These are phyloP conservation scores for Trichosporon inkin DNA, from an alignment of 1,284 basidiomycete genomes.

Conservation along the genomic window DNA sequence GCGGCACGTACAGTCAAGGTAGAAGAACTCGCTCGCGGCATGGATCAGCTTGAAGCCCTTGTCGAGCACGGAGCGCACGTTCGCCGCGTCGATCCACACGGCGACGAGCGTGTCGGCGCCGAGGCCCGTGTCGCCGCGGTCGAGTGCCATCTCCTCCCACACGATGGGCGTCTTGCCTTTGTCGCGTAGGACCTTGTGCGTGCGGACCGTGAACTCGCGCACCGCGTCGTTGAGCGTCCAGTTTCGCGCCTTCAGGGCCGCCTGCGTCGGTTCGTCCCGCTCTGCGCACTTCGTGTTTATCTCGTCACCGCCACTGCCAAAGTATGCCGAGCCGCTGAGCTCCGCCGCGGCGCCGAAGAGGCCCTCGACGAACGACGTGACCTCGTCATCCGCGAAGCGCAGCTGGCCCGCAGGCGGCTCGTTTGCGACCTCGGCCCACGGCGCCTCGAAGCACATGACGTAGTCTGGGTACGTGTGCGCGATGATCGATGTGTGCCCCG, in stretches of 20 bases:
- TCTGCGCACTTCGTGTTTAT: conserved; percentile 66
- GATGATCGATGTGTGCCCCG: conserved; percentile 63
- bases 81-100: conserved; percentile 64
- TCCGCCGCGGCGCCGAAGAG: conserved; percentile 50
- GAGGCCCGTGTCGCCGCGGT: conserved; percentile 59
- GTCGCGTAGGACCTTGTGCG: conserved; percentile 54
- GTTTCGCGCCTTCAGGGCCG: conserved; percentile 54
- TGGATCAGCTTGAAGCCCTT: conserved; percentile 64
- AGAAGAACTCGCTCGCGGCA: conserved; percentile 68
- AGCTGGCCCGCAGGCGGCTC: conserved; percentile 80
- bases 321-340: conserved; percentile 52
- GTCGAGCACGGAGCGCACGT: conserved; percentile 59
- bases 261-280: conserved; percentile 60
- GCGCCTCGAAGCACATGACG: conserved; percentile 65
- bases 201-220: conserved; percentile 58
- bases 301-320: conserved; percentile 81
- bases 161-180: conserved; percentile 61
- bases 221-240: conserved; percentile 63
- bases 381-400: conserved; percentile 58
- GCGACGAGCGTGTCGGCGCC: conserved; percentile 66
- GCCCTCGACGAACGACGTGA: conserved; percentile 53
- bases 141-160: conserved; percentile 64
- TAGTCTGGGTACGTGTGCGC: conserved; percentile 64
- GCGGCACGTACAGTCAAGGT: conserved; percentile 56
- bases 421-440: conserved; percentile 53